phyloP scores from a whole-genome alignment of 75 land plant genomes.

The Picea glauca region DNA sequence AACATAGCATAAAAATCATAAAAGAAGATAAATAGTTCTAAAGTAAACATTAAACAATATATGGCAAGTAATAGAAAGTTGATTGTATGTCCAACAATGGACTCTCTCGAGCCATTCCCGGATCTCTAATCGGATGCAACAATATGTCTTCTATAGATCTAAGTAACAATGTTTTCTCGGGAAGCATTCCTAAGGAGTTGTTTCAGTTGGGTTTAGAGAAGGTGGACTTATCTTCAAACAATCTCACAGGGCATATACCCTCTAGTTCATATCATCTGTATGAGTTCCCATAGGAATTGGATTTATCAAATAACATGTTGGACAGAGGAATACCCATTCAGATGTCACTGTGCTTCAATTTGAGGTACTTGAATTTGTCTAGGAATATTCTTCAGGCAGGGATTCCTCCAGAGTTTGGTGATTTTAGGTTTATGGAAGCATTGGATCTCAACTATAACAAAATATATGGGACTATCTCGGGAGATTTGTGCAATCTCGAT shows the following conservation, averaged over 20 bases:
- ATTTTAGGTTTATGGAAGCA: constrained; percentile 32
- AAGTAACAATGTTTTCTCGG: too few relatives aligned
- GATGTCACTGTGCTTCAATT: constrained; percentile 47
- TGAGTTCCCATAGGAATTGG: constrained; percentile 42
- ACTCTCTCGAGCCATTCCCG: constrained; percentile 11
- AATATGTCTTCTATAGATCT: constrained; percentile 10
- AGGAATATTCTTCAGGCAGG: constrained; percentile 46
- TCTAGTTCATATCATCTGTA: constrained; percentile 15
- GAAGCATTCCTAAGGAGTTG: too few relatives aligned
- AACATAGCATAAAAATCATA: too few relatives aligned
- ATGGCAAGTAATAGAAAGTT: constrained; percentile 35
- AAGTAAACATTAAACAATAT: constrained; percentile 30
- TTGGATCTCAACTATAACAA: too few relatives aligned
- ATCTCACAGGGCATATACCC: constrained; percentile 35
- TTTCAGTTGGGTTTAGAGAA: constrained; percentile 18
- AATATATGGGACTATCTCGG: constrained; percentile 55
- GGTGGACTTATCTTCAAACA: constrained; percentile 40
- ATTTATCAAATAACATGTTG: constrained; percentile 29
- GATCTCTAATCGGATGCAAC: constrained; percentile 24
- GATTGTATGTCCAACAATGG: constrained; percentile 40
- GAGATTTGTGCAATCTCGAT: constrained; percentile 47
- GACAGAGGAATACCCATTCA: constrained; percentile 45
- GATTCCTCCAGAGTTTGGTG: constrained; percentile 69
- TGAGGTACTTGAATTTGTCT: constrained; percentile 66
- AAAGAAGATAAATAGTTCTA: too few relatives aligned